Conservation (phyloP, 371 early-diverging fungal genomes). For the Entomophthora muscae region DNA sequence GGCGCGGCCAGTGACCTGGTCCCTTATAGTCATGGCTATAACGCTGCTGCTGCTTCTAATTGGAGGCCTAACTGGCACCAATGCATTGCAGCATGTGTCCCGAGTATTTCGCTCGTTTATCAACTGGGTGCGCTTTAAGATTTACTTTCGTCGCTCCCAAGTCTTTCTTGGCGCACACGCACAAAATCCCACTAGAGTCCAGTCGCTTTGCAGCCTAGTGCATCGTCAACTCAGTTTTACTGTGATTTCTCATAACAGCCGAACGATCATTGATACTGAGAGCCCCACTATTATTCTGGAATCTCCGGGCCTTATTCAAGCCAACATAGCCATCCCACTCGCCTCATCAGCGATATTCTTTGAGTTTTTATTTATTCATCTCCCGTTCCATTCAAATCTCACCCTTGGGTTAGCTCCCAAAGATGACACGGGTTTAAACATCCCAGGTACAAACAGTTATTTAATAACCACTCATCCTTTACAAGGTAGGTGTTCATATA, state of each 20-base stretch:
- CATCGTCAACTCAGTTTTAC: background rate
- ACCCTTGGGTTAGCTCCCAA: background rate
- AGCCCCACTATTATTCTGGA: background rate
- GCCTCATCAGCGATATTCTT: background rate
- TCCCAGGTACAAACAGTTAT: background rate
- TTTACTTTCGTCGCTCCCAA: background rate
- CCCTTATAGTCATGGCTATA: background rate
- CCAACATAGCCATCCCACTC: background rate
- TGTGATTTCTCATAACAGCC: background rate
- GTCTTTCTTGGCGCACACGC: background rate
- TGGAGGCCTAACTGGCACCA: background rate
- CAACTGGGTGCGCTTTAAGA: background rate
- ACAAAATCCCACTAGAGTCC: background rate
- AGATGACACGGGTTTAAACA: background rate
- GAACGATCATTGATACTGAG: background rate
- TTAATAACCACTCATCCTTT: too few species aligned
- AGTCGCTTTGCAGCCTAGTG: background rate
- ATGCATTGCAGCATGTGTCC: background rate
- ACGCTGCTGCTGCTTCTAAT: background rate
- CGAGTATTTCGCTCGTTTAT: background rate
- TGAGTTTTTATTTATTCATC: background rate
- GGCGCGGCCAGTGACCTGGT: background rate
- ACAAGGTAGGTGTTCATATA: background rate
- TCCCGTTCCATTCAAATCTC: background rate
- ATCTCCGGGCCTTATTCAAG: background rate